Base-by-base conservation (phyloP, 345 rosid genomes). In the Gossypioides kirkii region DNA sequence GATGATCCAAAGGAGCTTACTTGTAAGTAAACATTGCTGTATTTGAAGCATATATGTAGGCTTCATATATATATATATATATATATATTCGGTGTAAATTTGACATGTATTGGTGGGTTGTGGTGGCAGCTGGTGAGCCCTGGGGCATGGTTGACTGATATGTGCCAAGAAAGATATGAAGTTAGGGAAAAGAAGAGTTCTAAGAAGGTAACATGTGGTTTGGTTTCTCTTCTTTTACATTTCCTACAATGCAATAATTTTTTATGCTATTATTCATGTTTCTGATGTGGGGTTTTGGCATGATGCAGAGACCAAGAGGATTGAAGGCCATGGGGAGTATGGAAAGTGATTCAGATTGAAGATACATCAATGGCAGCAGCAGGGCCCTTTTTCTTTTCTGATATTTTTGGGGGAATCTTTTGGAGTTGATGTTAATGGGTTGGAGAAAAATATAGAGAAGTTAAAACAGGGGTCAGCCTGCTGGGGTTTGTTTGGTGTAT, bases 151-250 rank as follows among this genome's bases (percentile, higher is more conserved):
- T 79, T 89, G 85, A 82, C 88, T 65, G 93, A 89, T 80, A 85
- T 89, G 90, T 82, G 89, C 76, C 93, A 87, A 76, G 93, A 89
- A 80, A 89, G 93, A 79, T 89, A 89, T 72, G 89, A 89, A 83
- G 93, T 89, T 41, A 87, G 89, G 84, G 93, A 89, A 82, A 89
- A 84, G 82, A 89, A 89, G 86, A 86, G 84, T 72, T 78, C 86
- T 56, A 87, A 89, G 80, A 89, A 89, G 93, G 93, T 89, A 84
- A 13, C 10, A 1, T 55, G 2, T 61, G 7, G 25, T 17, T 65
- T 16, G 13, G 10, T 36, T 8, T 72, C 13, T 25, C n/a, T 23
- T 55, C 10, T 41, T 55, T 17, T 56, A 18, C 13, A 36, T 43
- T 25, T n/a, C 16, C 22, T 23, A 23, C 7, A 56, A 23, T 23